Evolutionary conservation across 495 filamentous ascomycete genomes (phyloP), one percentile per base, ranked within the genome.

Genomic region (Penicillium coprophilum): DNA sequence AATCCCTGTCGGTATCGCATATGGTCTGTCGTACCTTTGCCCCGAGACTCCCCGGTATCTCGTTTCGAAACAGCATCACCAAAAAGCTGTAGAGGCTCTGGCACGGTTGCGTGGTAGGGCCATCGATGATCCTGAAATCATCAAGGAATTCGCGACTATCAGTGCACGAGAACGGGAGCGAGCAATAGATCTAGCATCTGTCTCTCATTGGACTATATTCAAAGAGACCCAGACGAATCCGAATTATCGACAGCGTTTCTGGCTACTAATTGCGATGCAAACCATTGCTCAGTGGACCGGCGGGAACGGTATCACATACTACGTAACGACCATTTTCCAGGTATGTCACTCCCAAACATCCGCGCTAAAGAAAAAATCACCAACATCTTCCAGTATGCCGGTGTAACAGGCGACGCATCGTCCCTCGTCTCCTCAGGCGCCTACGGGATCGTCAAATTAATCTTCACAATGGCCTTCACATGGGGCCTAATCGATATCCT

Each of bases 281-380:
- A 77, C 71, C 3, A 66, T 78, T 46, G 65, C 71, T 1, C 76
- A 79, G 55, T 79, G 75, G 75, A 73, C 72, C 8, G 76, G 76
- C 13, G 75, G 76, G 4, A 79, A 78, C 53, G 76, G 76, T 12
- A 78, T 78, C 55, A 78, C 76, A 4, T 79, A 75, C 61, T 79
- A 78, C 39, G 66, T 79, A 13, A 67, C 75, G 0, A 68, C 43
- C 11, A 75, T 78, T 57, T 78, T 78, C 61, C 41, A 71, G 43
- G 55, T 52, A 21, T 12, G 55, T 46, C 27, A 15, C 20, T 9
- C 2, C 4, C 1, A 56, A 31, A 3, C 23, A 44, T 5, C 13
- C 8, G 15, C 1, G 1, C 7, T 13, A 27, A 28, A 13, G 17
- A 46, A 46, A 23, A 28, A 17, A 9, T 0, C 15, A 20, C 27